Evolutionary conservation across 352 stramenopile species (phyloP), one percentile per base, ranked within the genome.

Genomic region (Pythium rishiriense): DNA sequence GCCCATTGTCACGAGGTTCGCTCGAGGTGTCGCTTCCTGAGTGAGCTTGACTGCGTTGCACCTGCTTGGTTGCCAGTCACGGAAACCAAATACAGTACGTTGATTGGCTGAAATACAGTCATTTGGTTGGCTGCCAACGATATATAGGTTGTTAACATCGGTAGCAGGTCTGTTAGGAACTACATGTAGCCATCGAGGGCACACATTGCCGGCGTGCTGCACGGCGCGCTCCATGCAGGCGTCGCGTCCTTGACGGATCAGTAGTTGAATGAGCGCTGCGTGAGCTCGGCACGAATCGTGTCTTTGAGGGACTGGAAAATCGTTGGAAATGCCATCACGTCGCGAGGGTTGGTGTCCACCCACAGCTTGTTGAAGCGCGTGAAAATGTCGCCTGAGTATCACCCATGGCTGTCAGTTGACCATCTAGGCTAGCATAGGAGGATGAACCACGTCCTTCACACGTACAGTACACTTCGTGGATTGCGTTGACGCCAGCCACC

Each of bases 301-400:
- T 81, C 64, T 73, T 95, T 93, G 56, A 95, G 77, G 45, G 78
- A 78, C 56, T 94, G 73, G 69, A 95, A 95, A 46, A 95, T 87
- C 24, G 73, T 75, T 6, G 87, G 87, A 66, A 95, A 95, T 22
- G 83, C 85, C 87, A 95, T 95, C 26, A 93, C 78, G 43, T 95
- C 87, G 42, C 78, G 80, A 46, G 87, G 87, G 56, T 95, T 94
- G 24, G 76, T 77, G 57, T 88, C 78, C 31, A 94, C 79, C 87
- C 87, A 95, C 0, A 93, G 62, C 57, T 85, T 84, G 70, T 94
- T 91, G 62, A 95, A 95, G 29, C 85, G 83, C 28, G 80, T 88
- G 58, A 93, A 94, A 56, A 94, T 77, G 33, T 75, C 79, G 50
- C 78, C 84, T 93, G 58, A 4, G 29, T 50, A 42, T 0, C 42